These are phyloP conservation scores for Plantago lanceolata DNA, from an alignment of 305 asterid genomes.

Conservation along the genomic window DNA sequence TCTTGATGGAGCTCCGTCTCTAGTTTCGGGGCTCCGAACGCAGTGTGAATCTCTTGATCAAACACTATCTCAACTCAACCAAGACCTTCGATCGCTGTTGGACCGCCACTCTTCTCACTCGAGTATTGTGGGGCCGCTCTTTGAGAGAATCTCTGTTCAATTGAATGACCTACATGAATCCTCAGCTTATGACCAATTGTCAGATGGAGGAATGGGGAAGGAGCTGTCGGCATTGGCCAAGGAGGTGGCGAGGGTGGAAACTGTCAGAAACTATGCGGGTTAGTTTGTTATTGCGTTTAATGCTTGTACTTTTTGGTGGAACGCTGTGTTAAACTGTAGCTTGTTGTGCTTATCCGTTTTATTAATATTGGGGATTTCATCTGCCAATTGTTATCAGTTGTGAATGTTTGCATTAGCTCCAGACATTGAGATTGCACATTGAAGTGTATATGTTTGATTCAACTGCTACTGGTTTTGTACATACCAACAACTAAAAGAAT, in stretches of 20 bases:
- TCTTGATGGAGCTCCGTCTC: conserved; percentile 52
- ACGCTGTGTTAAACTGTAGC: not conserved
- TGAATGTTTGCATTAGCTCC: no score
- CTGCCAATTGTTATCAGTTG: not conserved
- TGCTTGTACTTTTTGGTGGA: not conserved
- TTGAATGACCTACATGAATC: conserved; percentile 49
- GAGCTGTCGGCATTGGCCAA: conserved; percentile 85
- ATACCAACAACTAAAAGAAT: conserved; percentile 11
- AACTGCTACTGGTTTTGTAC: conserved; percentile 18
- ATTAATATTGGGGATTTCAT: no score
- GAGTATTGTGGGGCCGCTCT: conserved; percentile 39
- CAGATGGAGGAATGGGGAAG: conserved; percentile 62
- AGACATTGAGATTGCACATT: not conserved
- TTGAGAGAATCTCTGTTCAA: conserved; percentile 39
- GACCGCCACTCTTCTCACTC: conserved; percentile 52
- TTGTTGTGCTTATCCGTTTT: not conserved
- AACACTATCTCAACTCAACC: conserved; percentile 47
- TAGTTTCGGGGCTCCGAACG: conserved; percentile 57
- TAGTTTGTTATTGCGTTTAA: not conserved
- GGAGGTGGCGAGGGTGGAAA: conserved; percentile 93
- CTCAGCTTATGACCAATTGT: conserved; percentile 32
- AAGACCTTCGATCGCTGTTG: conserved; percentile 40
- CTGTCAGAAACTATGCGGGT: conserved; percentile 89
- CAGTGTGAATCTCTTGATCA: conserved; percentile 58
- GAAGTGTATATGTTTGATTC: conserved; percentile 8